Evolutionary conservation across 164 flowering plant genomes (phyloP), one percentile per base, ranked within the genome.

Genomic region (Chimonanthus salicifolius): DNA sequence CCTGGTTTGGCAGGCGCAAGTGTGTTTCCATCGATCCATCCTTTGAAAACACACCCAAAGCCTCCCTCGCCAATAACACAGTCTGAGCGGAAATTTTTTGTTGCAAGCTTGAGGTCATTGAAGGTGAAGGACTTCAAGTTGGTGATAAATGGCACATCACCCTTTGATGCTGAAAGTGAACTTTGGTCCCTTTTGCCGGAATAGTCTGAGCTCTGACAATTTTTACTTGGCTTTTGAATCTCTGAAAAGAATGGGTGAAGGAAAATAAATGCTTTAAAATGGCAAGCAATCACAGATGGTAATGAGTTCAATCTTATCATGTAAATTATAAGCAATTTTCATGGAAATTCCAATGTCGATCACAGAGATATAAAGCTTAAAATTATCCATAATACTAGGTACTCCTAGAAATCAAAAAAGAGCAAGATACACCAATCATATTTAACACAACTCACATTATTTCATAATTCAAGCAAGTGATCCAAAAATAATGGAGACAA

Each of bases 61-160:
- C 98, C 98, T 68, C 98, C 98, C 75, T 94, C 97, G 0, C 97
- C 98, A 20, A 94, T 84, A 60, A 94, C 78, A 74, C 79, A 85
- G 5, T 86, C 95, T 4, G 88, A 33, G 7, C 88, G 84, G 78
- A 94, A 94, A 76, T 92, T 92, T 78, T 76, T 85, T 4, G 96
- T 85, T 62, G 96, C 94, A 49, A n/a, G 78, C 80, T 84, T 92
- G 54, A 94, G 90, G 77, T 92, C 94, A 74, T 64, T 83, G 81
- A 88, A 90, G 70, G 78, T 89, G 50, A 88, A 94, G 51, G 88
- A 80, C 71, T 83, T 86, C 68, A 91, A 80, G 79, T 68, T 84
- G 76, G 51, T 77, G 6, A 76, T 69, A 44, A 49, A 71, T 20
- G 79, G 71, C 67, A 64, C 46, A 62, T 82, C 85, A 63, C 58